Conservation (phyloP, 2,329 filamentous ascomycete species). For the Berkeleyomyces basicola region DNA sequence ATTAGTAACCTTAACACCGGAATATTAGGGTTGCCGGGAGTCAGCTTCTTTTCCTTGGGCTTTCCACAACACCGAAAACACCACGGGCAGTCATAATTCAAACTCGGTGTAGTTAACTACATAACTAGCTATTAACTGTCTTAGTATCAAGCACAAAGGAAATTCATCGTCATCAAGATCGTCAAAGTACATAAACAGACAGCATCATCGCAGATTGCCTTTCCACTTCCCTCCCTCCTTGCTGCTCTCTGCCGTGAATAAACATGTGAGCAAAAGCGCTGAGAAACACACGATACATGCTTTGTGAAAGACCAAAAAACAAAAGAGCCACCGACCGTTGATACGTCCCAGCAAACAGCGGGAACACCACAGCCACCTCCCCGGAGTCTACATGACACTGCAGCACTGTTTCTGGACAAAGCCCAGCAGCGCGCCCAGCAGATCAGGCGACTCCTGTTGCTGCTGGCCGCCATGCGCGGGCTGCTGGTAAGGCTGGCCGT, state of each 20-base stretch:
- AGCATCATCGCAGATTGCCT: not conserved
- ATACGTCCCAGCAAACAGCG: not conserved
- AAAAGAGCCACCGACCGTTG: not conserved
- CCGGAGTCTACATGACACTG: slow-evolving; percentile 47
- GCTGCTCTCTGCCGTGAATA: not conserved
- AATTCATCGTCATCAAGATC: slow-evolving; percentile 2
- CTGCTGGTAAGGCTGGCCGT: slow-evolving; percentile 9
- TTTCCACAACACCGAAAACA: too few species aligned
- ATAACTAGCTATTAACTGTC: not conserved
- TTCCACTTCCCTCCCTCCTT: not conserved
- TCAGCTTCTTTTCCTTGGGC: not conserved
- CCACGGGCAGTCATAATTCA: too few species aligned
- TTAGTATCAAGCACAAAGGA: not conserved
- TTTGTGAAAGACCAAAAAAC: not conserved
- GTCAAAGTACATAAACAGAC: not conserved
- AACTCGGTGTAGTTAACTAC: not conserved
- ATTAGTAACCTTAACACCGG: not conserved
- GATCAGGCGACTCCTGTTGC: slow-evolving; percentile 26
- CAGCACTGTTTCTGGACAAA: slow-evolving; percentile 56
- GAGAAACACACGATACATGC: not conserved
- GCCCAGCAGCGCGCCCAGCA: slow-evolving; percentile 9
- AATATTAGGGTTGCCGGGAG: not conserved
- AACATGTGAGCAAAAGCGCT: not conserved
- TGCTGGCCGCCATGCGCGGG: slow-evolving; percentile 17
- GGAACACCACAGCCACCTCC: not conserved